Base-by-base conservation (phyloP, 768 basidiomycete genomes). In the Agaricus blazei region DNA sequence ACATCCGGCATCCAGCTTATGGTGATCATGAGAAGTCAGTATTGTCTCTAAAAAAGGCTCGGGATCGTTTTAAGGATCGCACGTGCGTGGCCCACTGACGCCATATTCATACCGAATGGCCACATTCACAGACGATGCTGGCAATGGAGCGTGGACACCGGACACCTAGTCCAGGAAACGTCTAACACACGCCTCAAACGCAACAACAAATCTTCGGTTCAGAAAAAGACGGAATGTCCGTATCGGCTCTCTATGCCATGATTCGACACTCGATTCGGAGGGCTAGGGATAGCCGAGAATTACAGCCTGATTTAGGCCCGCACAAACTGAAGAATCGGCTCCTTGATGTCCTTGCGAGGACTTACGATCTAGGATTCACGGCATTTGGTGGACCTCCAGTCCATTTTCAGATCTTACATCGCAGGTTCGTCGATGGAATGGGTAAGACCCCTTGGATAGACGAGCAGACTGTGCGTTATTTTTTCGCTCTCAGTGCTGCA, bases 301-400 rank as follows among this genome's bases (percentile, higher is more conserved):
- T 38, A 41, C 12, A 38, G 48, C 34, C 27, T 38, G 28, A 41
- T 54, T 12, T n/a, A 34, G 19, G 37, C n/a, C 7, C 63, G 14
- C 53, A 63, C 26, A 62, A 62, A 34, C 60, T 70, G 11, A 42
- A 49, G 5, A 27, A 43, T 19, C 64, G 69, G 3, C 65, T 71
- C 15, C 57, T 59, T 34, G 73, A 72, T 53, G 69, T 72, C 28
- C 64, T 72, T 40, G 52, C 48, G 34, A 64, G 72, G 26, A 70
- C 71, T 36, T 73, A 63, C 49, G 68, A 74, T 58, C 64, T 78
- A 1, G 78, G 77, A 0, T 72, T 77, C 56, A 75, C 70, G 1
- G 67, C 73, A 1, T 82, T 80, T 61, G 79, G 79, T 12, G 79
- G 79, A 1, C 78, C 78, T 4, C 71, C 72, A 1, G 76, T 76